phyloP scores from a whole-genome alignment of 2,329 filamentous ascomycete genomes.

The Alternaria arborescens region DNA sequence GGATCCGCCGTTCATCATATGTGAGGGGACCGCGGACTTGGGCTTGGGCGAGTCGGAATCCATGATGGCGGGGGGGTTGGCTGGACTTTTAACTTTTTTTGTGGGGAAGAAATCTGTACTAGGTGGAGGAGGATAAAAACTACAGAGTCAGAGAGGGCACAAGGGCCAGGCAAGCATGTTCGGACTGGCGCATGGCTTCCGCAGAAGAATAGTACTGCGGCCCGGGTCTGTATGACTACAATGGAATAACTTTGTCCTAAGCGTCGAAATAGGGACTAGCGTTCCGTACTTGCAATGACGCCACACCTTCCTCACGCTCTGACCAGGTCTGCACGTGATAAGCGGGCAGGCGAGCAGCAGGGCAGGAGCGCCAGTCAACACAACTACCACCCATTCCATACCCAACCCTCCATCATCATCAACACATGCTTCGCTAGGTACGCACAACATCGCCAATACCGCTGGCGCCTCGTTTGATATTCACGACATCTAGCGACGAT shows the following conservation, averaged over 20 bases:
- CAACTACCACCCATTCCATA: conserved; percentile 5
- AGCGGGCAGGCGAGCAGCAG: conserved; percentile 4
- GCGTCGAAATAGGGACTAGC: conserved; percentile 24
- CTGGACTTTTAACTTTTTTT: conserved; percentile 1
- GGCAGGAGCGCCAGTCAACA: background rate
- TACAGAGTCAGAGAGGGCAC: conserved; percentile 17
- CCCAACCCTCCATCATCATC: conserved; percentile 9
- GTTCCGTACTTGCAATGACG: conserved; percentile 16
- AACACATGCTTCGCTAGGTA: background rate
- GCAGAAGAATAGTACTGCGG: conserved; percentile 7
- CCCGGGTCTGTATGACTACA: conserved; percentile 25
- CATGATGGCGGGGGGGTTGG: conserved; percentile 49
- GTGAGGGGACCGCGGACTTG: conserved; percentile 63
- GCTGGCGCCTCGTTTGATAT: background rate
- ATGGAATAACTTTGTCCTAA: conserved; percentile 24
- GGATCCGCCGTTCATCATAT: conserved; percentile 65
- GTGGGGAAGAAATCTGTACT: background rate
- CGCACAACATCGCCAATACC: background rate
- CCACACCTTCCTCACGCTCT: background rate
- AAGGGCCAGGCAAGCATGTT: conserved; percentile 19
- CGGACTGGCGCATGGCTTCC: conserved; percentile 27
- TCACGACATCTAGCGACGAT: conserved; percentile 4
- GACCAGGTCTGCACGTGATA: conserved; percentile 11
- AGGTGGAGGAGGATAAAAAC: background rate
- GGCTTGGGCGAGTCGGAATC: conserved; percentile 55